Percentiles rank a stretch among this genome's conserved stretches.
Evolutionary conservation across 495 filamentous ascomycete species (phyloP).

Genomic region (Physcia stellaris): DNA sequence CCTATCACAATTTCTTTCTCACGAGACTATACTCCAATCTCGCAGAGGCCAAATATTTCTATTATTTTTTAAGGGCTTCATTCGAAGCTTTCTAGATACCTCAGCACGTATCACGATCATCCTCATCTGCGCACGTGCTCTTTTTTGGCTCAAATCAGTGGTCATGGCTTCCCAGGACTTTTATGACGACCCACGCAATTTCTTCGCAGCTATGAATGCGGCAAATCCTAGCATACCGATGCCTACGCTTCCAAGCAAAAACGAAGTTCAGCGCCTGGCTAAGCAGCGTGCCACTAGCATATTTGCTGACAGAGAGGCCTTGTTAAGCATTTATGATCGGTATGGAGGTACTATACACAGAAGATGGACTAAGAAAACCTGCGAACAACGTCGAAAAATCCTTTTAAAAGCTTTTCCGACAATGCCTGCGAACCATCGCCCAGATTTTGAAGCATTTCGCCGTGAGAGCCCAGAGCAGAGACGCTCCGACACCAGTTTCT

Average conservation of each 20-base stretch:
- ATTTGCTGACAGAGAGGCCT: conserved; percentile 13
- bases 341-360: conserved; percentile 32
- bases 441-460: conserved; percentile 33
- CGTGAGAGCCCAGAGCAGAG: conserved; percentile 13
- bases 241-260: conserved; percentile 7
- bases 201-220: neutral
- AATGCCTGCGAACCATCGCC: conserved; percentile 35
- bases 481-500: conserved; percentile 10
- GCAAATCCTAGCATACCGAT: conserved; percentile 4
- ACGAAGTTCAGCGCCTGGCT: conserved; percentile 7
- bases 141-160: too few relatives aligned
- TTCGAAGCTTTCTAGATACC: too few relatives aligned
- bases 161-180: too few relatives aligned
- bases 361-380: conserved; percentile 36
- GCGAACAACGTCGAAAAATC: conserved; percentile 24
- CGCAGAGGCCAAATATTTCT: too few relatives aligned
- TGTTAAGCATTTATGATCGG: conserved; percentile 24
- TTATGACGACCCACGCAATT: neutral
- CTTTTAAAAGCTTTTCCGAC: conserved; percentile 31
- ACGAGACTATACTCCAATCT: too few relatives aligned
- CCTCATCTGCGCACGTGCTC: too few relatives aligned
- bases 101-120: too few relatives aligned
- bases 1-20: too few relatives aligned
- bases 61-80: too few relatives aligned
- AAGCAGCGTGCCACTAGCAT: conserved; percentile 7